Conservation (phyloP, 148 eudicot genomes). For the Camellia lanceoleosa region DNA sequence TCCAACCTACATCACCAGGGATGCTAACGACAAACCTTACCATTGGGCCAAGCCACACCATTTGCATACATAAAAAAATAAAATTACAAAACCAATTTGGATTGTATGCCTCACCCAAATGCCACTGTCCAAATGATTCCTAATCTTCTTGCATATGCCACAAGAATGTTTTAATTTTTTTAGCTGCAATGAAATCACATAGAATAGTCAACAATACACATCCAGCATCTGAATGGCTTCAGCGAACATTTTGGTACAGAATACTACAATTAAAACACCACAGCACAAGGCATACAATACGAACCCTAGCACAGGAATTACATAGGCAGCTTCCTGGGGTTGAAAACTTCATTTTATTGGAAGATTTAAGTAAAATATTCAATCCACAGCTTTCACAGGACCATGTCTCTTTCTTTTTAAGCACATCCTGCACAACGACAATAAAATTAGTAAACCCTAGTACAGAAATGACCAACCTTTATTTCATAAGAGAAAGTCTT, state of each 20-base stretch:
- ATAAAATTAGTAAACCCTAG: slow-evolving; percentile 4
- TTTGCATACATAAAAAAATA: neutral
- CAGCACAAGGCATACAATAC: slow-evolving; percentile 9
- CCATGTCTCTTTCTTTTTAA: slow-evolving; percentile 32
- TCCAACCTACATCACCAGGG: too few relatives aligned
- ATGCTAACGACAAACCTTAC: too few relatives aligned
- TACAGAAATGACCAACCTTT: neutral
- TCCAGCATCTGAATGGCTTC: slow-evolving; percentile 3
- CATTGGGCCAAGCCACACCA: too few relatives aligned
- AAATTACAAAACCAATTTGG: neutral
- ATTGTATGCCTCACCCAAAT: slow-evolving; percentile 57
- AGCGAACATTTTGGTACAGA: neutral
- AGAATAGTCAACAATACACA: slow-evolving; percentile 1
- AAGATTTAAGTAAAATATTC: slow-evolving; percentile 46
- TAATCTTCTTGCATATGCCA: slow-evolving; percentile 72
- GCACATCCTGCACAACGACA: slow-evolving; percentile 36
- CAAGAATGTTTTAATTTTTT: slow-evolving; percentile 67
- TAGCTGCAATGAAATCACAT: slow-evolving; percentile 31
- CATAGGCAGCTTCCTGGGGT: slow-evolving; percentile 45
- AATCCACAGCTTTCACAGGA: slow-evolving; percentile 77
- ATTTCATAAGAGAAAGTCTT: neutral
- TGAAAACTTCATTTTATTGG: slow-evolving; percentile 45
- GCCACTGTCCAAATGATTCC: slow-evolving; percentile 59
- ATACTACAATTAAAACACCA: neutral
- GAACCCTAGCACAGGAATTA: slow-evolving; percentile 56